Evolutionary conservation across 345 rosid genomes (phyloP).

Genomic region (Cochlearia excelsa): DNA sequence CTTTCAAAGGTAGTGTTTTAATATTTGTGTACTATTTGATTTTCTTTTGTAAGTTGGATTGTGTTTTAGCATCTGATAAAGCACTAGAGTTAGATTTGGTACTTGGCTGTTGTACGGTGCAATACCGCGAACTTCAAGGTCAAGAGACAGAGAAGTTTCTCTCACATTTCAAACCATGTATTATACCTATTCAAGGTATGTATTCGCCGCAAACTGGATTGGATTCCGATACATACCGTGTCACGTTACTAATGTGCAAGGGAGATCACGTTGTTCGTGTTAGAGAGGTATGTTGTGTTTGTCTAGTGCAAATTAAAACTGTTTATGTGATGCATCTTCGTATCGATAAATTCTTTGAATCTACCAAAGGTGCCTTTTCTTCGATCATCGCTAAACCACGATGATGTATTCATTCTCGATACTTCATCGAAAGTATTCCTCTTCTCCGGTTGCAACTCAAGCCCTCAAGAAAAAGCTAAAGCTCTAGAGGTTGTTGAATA

Average conservation of each 20-base stretch:
- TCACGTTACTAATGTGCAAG: conserved; percentile 61
- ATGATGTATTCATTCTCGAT: conserved; percentile 74
- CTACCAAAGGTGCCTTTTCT: conserved; percentile 63
- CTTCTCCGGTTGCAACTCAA: conserved; percentile 82
- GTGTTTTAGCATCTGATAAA: conserved; percentile 61
- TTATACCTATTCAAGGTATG: conserved; percentile 72
- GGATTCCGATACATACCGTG: conserved; percentile 42
- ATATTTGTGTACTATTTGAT: not conserved
- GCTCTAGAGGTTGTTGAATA: conserved; percentile 73
- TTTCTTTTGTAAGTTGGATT: conserved; percentile 49
- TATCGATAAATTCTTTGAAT: not conserved
- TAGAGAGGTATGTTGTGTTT: conserved; percentile 58
- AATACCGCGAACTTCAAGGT: conserved; percentile 87
- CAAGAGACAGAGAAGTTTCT: conserved; percentile 73
- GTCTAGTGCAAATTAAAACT: not conserved
- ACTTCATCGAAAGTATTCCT: conserved; percentile 78
- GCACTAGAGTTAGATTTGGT: conserved; percentile 77
- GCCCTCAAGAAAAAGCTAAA: conserved; percentile 83
- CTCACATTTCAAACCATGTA: conserved; percentile 84
- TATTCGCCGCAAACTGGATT: conserved; percentile 41
- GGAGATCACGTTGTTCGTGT: conserved; percentile 82
- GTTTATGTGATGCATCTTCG: conserved; percentile 1
- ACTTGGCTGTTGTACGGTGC: conserved; percentile 75
- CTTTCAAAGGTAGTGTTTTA: not conserved
- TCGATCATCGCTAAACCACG: conserved; percentile 79